These are phyloP conservation scores for Blattamonas nauphoetae DNA, from an alignment of 78 protist species.

Conservation along the genomic window DNA sequence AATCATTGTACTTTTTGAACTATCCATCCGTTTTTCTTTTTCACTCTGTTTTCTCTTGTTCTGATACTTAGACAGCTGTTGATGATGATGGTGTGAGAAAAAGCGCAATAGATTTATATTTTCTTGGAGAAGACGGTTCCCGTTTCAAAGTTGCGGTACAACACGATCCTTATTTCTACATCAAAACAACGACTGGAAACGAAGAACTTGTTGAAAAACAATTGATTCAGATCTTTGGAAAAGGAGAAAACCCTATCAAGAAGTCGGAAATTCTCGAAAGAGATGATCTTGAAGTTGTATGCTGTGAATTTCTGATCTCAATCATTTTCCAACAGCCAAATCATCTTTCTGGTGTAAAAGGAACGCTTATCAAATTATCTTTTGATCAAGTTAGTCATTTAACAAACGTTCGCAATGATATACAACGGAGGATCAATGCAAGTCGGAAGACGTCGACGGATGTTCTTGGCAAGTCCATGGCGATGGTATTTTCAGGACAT, in stretches of 20 bases:
- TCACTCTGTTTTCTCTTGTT: no score
- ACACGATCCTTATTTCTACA: constrained; percentile 60
- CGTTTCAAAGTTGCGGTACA: constrained; percentile 46
- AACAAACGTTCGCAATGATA: constrained; percentile 31
- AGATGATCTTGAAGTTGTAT: constrained; percentile 70
- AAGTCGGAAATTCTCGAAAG: constrained; percentile 39
- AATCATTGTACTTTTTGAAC: no score
- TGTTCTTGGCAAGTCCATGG: not conserved
- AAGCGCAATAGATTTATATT: not conserved
- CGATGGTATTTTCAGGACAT: not conserved
- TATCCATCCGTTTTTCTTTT: no score
- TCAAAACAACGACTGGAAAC: constrained; percentile 25
- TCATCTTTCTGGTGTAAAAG: constrained; percentile 67
- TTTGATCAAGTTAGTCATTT: constrained; percentile 52
- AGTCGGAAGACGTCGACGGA: not conserved
- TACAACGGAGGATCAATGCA: not conserved
- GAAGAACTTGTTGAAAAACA: constrained; percentile 52
- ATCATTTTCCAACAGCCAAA: constrained; percentile 35
- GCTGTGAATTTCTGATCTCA: not conserved
- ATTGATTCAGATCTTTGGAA: constrained; percentile 35
- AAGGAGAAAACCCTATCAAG: constrained; percentile 5
- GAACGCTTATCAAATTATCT: constrained; percentile 44
- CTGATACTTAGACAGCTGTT: not conserved
- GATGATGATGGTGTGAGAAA: not conserved
- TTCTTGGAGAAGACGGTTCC: constrained; percentile 36